Conservation (phyloP, 2,329 filamentous ascomycete genomes). For the Botrytis fragariae region DNA sequence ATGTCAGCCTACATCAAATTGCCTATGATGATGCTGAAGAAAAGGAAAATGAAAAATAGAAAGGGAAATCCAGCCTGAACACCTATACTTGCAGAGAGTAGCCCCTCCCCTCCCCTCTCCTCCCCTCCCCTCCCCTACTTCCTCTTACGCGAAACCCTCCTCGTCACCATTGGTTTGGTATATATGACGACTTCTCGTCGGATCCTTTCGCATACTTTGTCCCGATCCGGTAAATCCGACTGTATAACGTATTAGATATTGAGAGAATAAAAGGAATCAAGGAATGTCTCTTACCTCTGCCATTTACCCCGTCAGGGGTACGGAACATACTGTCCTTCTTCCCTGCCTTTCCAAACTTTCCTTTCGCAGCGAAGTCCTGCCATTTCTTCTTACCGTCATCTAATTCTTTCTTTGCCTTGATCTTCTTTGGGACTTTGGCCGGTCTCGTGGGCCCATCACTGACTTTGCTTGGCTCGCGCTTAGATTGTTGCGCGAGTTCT, state of each 20-base stretch:
- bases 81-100: constrained; percentile 39
- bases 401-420: constrained; percentile 85
- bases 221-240: constrained; percentile 97
- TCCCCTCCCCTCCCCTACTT: constrained; percentile 27
- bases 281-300: constrained; percentile 62
- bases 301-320: constrained; percentile 81
- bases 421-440: constrained; percentile 77
- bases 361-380: constrained; percentile 86
- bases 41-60: constrained; percentile 18
- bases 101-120: constrained; percentile 38
- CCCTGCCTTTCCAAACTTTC: constrained; percentile 60
- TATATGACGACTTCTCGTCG: constrained; percentile 75
- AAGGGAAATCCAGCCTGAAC: constrained; percentile 35
- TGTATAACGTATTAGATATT: constrained; percentile 44
- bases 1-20: constrained; percentile 46
- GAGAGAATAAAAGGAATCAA: constrained; percentile 30
- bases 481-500: constrained; percentile 60
- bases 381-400: constrained; percentile 91
- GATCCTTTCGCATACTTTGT: constrained; percentile 92
- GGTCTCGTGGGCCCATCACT: constrained; percentile 57
- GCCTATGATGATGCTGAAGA: constrained; percentile 22
- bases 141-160: constrained; percentile 43
- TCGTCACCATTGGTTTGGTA: constrained; percentile 76
- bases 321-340: constrained; percentile 98
- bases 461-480: constrained; percentile 62